Base-by-base conservation (phyloP, 306 rosid species). In the Prunus fruticosa region DNA sequence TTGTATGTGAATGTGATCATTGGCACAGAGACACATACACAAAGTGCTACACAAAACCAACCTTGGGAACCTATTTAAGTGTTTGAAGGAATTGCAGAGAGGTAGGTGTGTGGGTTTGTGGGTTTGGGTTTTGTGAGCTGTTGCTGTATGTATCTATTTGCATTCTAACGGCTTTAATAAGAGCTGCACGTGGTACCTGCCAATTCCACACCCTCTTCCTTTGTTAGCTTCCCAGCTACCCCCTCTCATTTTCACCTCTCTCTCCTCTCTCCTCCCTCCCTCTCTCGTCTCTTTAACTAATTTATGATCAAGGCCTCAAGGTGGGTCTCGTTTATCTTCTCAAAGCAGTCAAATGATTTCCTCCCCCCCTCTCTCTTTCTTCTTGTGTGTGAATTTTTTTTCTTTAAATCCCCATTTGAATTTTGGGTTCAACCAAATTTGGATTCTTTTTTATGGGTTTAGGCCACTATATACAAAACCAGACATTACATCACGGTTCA, bases 151-250 rank as follows among this genome's bases (percentile, higher is more conserved):
- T 11, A 28, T 73, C 27, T 46, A 20, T 43, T 66, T 47, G 18
- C 30, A 69, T 54, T 49, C 78, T 67, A 83, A 84, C 85, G 70
- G 80, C 84, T 75, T 86, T 79, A 85, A 83, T 84, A 87, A 80
- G 74, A 67, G 79, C 28, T 72, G 91, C 97, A 91, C 93, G 98
- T 91, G 97, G 88, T 72, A 79, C 57, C 90, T 82, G 86, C 92
- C 80, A 18, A 73, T 76, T 30, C 86, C 85, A 78, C 84, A 83
- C 76, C 80, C 45, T 38, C 63, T 10, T 20, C 18, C 32, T 56
- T 30, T n/a, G 54, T 62, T 41, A 22, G 76, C 64, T 82, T 84
- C 82, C 86, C 88, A 87, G 76, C 90, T 75, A 86, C 89, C 88
- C 73, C 67, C 47, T 22, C 16, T 43, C 4, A 50, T 67, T 34